phyloP scores from a whole-genome alignment of 345 rosid genomes.

The Balakata baccata region DNA sequence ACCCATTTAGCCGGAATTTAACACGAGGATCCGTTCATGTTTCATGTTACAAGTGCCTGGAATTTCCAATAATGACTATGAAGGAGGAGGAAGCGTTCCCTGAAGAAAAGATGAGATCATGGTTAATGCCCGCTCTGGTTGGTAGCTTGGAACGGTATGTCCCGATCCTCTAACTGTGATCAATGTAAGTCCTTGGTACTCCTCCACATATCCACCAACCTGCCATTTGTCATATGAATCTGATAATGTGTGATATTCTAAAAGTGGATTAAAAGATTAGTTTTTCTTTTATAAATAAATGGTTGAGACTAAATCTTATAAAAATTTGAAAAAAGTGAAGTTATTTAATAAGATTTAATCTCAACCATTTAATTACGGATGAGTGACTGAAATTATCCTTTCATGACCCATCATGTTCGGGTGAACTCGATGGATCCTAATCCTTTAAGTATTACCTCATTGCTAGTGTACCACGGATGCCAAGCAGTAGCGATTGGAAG shows the following conservation, averaged over 20 bases:
- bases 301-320: no score
- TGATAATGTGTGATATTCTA: neutral
- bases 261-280: no score
- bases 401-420: no score
- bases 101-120: conserved; percentile 45
- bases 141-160: conserved; percentile 48
- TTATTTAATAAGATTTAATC: no score
- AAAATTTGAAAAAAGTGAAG: no score
- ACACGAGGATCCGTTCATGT: conserved; percentile 1
- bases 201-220: conserved; percentile 54
- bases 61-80: conserved; percentile 5
- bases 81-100: conserved; percentile 35
- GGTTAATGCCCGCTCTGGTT: conserved; percentile 41
- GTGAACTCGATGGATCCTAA: neutral
- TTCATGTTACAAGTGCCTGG: neutral
- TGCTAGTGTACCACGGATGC: conserved; percentile 40
- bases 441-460: conserved; percentile 32
- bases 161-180: conserved; percentile 46
- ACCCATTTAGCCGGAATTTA: no score
- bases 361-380: no score
- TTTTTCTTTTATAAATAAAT: no score
- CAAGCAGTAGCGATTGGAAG: conserved; percentile 33
- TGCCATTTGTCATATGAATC: conserved; percentile 14
- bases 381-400: no score
- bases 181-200: conserved; percentile 35